Percentiles rank a stretch among this genome's conserved stretches.
Evolutionary conservation across 2,329 filamentous ascomycete species (phyloP).

Genomic region (Ceratocystis huliohia): DNA sequence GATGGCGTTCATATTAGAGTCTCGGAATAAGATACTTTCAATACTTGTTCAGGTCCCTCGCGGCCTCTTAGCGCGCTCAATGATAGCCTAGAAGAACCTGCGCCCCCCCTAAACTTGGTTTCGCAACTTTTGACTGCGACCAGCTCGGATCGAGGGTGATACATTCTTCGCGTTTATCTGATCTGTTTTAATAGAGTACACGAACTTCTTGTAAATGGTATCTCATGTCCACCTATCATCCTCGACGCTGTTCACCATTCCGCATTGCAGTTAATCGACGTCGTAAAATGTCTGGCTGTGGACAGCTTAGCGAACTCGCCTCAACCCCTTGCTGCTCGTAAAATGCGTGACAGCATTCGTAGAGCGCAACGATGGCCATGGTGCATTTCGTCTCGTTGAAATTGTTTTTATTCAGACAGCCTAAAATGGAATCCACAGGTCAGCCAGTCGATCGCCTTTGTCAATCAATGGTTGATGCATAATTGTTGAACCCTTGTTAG

Average conservation of each 20-base stretch:
- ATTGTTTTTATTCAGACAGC: constrained; percentile 70
- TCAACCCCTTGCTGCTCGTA: constrained; percentile 67
- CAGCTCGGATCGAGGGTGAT: constrained; percentile 24
- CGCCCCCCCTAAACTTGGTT: constrained; percentile 57
- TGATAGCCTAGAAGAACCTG: constrained; percentile 77
- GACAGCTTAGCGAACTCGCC: constrained; percentile 70
- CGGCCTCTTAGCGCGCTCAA: constrained; percentile 90
- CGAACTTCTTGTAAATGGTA: neutral
- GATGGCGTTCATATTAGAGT: constrained; percentile 96
- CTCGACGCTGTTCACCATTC: neutral
- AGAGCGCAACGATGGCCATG: constrained; percentile 66
- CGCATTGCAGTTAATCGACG: constrained; percentile 13
- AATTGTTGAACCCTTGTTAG: neutral
- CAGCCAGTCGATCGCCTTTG: constrained; percentile 63
- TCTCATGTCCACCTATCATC: neutral
- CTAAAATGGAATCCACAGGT: constrained; percentile 54
- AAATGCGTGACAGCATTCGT: constrained; percentile 85
- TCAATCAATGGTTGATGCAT: neutral
- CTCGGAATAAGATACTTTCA: constrained; percentile 79
- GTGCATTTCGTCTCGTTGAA: constrained; percentile 81
- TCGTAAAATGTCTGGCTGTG: constrained; percentile 65
- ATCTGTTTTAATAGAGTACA: neutral
- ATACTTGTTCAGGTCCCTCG: constrained; percentile 81
- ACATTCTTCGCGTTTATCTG: constrained; percentile 19
- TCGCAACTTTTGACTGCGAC: constrained; percentile 35